Evolutionary conservation across 306 rosid species (phyloP).

Genomic region (Biancaea sappan): DNA sequence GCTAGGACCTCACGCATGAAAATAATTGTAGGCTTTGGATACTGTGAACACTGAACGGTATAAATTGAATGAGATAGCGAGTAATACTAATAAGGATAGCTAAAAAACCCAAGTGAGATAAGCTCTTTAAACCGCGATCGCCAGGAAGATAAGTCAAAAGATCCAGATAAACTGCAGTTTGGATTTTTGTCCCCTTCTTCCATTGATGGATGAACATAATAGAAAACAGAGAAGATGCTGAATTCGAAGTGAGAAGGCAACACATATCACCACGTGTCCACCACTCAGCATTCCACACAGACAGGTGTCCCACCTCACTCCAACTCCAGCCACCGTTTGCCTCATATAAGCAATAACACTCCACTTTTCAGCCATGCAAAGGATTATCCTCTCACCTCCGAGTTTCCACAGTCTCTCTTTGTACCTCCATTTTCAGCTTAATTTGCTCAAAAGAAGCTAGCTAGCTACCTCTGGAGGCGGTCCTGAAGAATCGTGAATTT

Average conservation of each 20-base stretch:
- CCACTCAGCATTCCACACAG: constrained; percentile 13
- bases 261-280: constrained; percentile 55
- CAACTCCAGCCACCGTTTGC: constrained; percentile 30
- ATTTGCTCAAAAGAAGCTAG: constrained; percentile 6
- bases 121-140: constrained; percentile 31
- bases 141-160: background rate
- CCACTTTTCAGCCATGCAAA: constrained; percentile 75
- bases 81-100: background rate
- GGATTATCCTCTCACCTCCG: background rate
- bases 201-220: constrained; percentile 18
- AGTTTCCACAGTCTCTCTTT: background rate
- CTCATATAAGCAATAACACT: constrained; percentile 43
- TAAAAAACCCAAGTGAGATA: constrained; percentile 6
- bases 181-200: constrained; percentile 33
- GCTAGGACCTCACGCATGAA: too few relatives aligned
- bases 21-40: too few relatives aligned
- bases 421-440: background rate
- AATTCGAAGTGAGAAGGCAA: constrained; percentile 19
- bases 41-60: background rate
- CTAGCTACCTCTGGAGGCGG: background rate
- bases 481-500: background rate
- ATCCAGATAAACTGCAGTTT: background rate
- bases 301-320: constrained; percentile 56
- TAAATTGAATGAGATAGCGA: background rate
- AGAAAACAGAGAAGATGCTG: constrained; percentile 21